Base-by-base conservation (phyloP, 139 green algal genomes). In the Mesotaenium endlicherianum region DNA sequence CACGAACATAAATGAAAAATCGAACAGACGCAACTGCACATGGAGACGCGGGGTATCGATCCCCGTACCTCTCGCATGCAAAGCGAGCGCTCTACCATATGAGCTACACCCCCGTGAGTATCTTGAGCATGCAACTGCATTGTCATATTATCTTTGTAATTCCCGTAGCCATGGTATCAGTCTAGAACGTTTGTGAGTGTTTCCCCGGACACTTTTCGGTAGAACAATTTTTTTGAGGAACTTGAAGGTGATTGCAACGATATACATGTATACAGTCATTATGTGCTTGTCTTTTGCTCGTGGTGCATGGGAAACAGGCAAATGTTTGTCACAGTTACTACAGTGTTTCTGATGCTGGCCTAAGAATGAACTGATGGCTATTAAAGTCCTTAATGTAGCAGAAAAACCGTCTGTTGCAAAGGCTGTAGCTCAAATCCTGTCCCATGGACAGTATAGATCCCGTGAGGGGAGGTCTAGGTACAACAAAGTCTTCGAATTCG, bases 371-470 rank as follows among this genome's bases (percentile, higher is more conserved):
- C 41, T 5, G 11, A 72, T 72, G 60, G 36, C 60, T 14, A 72
- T 72, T 40, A 5, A 38, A 72, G 94, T 97, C 4, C 89, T 98
- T 0, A 97, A 97, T 71, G 95, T 98, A 6, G 95, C 95, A 0
- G 95, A 98, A 76, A 98, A 98, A 88, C 95, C 95, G 42, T 97
- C 91, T 71, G 94, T 98, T 2, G 93, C 94, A 0, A 92, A 92
- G 57, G 93, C 95, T 59, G 93, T 98, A 0, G 94, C 93, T 0
- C 77, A 83, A 5, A 90, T 95, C 53, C 89, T 98, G 2, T 94
- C 90, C 77, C 83, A 92, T 58, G 89, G 90, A 1, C 41, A 64
- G 0, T 77, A 83, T 11, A 5, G 36, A 41, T 80, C 68, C 8
- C 74, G 79, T n/a, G 69, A 75, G 42, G 79, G 87, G 88, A 94